Base-by-base conservation (phyloP, 441 rosid species). In the Raphanus hybrid region DNA sequence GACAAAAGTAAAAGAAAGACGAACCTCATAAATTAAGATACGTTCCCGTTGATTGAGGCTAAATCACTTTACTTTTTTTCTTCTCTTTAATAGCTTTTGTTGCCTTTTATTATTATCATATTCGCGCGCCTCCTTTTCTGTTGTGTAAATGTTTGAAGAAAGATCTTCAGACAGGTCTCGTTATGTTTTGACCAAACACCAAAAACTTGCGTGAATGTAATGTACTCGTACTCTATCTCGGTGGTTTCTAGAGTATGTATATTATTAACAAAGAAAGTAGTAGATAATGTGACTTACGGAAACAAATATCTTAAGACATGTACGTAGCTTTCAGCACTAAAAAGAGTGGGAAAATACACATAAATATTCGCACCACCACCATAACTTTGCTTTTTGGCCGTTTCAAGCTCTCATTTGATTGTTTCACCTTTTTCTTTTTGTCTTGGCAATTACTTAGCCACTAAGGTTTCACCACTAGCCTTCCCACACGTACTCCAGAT, bases 11-110 rank as follows among this genome's bases (percentile, higher is more conserved):
- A 55, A 65, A 41, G 20, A 45, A 52, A 55, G 57, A 63, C 1
- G 75, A 79, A 79, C 48, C 75, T 69, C 71, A 58, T 64, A 43
- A 45, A 74, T 32, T 43, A 79, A 79, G 78, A 79, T 79, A 74
- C 79, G 82, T 74, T 74, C 0, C 82, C 82, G 75, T 69, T 74
- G 79, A 79, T 79, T 74, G 82, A 79, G 82, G 82, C 82, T 23
- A 74, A 69, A 69, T 43, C 68, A 1, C 79, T 79, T 79, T 79
- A 74, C 75, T 34, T 41, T 20, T 65, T 34, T 1, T 60, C 41
- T 69, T 60, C 54, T 74, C 62, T 79, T 74, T 79, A 45, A 1
- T 14, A 50, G 8, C 57, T 64, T 79, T 79, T 79, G 58, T 74
- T 69, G 57, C 67, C 71, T 79, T 55, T 73, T 63, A 3, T 35